Percentiles rank a stretch among this genome's conserved stretches.
These are phyloP conservation scores for Medakamo hakoo DNA, from an alignment of 139 green algal genomes.

Conservation along the genomic window DNA sequence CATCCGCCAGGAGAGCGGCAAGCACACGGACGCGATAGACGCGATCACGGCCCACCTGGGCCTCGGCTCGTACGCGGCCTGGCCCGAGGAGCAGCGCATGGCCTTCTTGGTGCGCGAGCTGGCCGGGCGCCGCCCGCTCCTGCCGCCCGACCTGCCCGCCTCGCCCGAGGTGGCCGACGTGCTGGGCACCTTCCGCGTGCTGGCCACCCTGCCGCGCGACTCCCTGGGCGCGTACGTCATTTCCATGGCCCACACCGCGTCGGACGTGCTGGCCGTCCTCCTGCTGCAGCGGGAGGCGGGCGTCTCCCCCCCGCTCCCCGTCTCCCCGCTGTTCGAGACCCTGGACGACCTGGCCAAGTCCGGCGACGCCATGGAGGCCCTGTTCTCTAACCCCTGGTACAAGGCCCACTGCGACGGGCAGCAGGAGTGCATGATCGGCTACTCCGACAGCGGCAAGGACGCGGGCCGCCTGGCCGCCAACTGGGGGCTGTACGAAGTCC, in stretches of 20 bases:
- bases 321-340: slow-evolving; percentile 93
- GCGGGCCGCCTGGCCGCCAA: slow-evolving; percentile 77
- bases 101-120: slow-evolving; percentile 66
- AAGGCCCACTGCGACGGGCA: slow-evolving; percentile 21
- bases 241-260: slow-evolving; percentile 68
- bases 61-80: slow-evolving; percentile 62
- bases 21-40: slow-evolving; percentile 65
- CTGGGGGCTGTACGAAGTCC: slow-evolving; percentile 74
- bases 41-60: slow-evolving; percentile 71
- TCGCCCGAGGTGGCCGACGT: slow-evolving; percentile 60
- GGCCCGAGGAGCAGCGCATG: slow-evolving; percentile 71
- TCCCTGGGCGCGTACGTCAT: slow-evolving; percentile 91
- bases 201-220: slow-evolving; percentile 25
- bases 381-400: slow-evolving; percentile 56
- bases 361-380: slow-evolving; percentile 33
- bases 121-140: slow-evolving; percentile 62
- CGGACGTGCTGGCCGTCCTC: slow-evolving; percentile 85
- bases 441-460: slow-evolving; percentile 94
- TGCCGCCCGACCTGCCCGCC: slow-evolving; percentile 64
- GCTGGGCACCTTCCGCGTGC: slow-evolving; percentile 62
- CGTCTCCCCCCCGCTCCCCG: slow-evolving; percentile 33
- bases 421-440: slow-evolving; percentile 89
- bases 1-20: slow-evolving; percentile 47
- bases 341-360: slow-evolving; percentile 68
- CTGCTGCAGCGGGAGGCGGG: slow-evolving; percentile 68